A percentile compares a stretch with the other conserved stretches of the same genome.
Conservation (phyloP, 2,329 filamentous ascomycete genomes). For the Fusarium udum region DNA sequence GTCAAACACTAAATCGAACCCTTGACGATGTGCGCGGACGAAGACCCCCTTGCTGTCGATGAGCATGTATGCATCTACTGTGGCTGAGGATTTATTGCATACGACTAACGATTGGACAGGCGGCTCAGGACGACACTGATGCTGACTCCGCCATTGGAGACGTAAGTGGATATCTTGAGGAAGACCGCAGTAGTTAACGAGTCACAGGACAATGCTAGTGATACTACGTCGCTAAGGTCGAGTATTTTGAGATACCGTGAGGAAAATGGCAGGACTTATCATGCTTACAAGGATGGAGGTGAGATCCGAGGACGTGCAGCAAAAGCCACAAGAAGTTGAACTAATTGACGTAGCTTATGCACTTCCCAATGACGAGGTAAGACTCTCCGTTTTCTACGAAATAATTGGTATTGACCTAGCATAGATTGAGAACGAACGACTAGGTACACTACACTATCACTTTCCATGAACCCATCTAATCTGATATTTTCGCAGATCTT, state of each 20-base stretch:
- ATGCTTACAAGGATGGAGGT: slow-evolving; percentile 9
- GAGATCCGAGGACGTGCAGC: background rate
- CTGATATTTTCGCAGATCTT: background rate
- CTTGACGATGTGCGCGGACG: background rate
- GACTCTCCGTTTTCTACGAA: too few species aligned
- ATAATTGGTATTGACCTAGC: background rate
- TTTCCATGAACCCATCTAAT: background rate
- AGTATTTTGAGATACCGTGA: background rate
- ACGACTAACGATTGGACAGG: background rate
- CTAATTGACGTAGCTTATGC: slow-evolving; percentile 6
- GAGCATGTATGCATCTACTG: background rate
- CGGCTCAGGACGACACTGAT: background rate
- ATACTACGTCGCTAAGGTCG: background rate
- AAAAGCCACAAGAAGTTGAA: fast-evolving
- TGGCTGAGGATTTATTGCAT: background rate
- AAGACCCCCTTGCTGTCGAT: background rate
- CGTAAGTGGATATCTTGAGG: background rate
- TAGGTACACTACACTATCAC: background rate
- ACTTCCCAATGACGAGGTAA: slow-evolving; percentile 26
- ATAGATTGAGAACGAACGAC: slow-evolving; percentile 19
- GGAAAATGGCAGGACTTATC: slow-evolving; percentile 7
- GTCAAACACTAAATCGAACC: background rate
- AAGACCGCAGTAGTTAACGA: background rate
- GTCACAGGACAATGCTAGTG: background rate
- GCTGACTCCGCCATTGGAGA: background rate